phyloP scores from a whole-genome alignment of 495 filamentous ascomycete species.

The Aspergillus sclerotiicarbonarius region DNA sequence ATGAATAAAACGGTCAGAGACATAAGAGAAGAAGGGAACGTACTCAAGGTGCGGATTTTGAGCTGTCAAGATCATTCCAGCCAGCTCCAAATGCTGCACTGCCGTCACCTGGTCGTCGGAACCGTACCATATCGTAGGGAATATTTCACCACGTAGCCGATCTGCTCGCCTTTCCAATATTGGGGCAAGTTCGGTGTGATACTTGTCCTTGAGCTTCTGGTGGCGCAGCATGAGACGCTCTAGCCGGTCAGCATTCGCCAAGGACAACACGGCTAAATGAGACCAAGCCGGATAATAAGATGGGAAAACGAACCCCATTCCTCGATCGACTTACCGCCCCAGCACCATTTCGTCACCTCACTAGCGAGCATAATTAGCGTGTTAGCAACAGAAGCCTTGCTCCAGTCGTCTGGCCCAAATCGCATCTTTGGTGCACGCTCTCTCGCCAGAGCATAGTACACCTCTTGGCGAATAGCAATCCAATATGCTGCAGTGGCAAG shows the following conservation, averaged over 20 bases:
- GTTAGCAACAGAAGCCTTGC: conserved; percentile 18
- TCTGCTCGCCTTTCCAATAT: conserved; percentile 23
- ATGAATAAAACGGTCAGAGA: no score
- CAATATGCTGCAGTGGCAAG: conserved; percentile 27
- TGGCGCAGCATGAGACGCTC: conserved; percentile 19
- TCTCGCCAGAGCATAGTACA: conserved; percentile 26
- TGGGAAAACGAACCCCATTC: conserved; percentile 20
- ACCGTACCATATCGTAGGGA: conserved; percentile 28
- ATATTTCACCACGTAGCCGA: conserved; percentile 23
- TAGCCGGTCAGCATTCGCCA: conserved; percentile 3
- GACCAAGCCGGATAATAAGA: background rate
- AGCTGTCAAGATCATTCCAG: conserved; percentile 25
- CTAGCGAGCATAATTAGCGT: conserved; percentile 25
- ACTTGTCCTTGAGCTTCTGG: conserved; percentile 14
- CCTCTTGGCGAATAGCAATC: conserved; percentile 28
- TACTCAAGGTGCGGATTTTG: conserved; percentile 27
- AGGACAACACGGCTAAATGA: no score
- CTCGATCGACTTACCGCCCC: conserved; percentile 13
- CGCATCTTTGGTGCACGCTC: conserved; percentile 16
- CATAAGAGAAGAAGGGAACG: conserved; percentile 4
- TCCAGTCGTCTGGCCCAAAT: conserved; percentile 15
- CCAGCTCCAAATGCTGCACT: conserved; percentile 24
- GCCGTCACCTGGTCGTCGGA: conserved; percentile 24
- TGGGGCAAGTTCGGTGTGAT: conserved; percentile 17
- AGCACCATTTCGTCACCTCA: conserved; percentile 27